A percentile compares a stretch with the other conserved stretches of the same genome.
Evolutionary conservation across 2,329 filamentous ascomycete genomes (phyloP).

Genomic region (Exophiala xenobiotica): DNA sequence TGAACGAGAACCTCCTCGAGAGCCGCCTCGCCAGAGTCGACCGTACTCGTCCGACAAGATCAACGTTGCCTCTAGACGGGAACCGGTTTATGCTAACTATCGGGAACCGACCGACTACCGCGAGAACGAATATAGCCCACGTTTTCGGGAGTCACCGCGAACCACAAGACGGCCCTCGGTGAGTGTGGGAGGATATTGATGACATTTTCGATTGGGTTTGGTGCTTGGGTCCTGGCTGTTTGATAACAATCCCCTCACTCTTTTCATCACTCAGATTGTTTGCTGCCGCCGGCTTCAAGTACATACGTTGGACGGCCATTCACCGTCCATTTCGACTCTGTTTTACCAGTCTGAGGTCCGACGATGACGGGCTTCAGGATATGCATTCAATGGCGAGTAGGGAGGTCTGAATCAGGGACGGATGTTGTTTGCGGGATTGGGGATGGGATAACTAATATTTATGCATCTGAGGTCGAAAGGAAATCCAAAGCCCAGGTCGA

Average conservation of each 20-base stretch:
- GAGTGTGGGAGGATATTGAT: constrained; percentile 18
- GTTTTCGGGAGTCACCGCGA: constrained; percentile 17
- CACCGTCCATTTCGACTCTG: constrained; percentile 2
- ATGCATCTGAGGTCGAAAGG: constrained; percentile 6
- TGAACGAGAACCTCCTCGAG: constrained; percentile 20
- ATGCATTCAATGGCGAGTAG: background rate
- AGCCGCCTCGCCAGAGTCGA: constrained; percentile 15
- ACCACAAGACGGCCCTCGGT: constrained; percentile 22
- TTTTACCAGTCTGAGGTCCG: constrained; percentile 2
- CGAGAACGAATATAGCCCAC: constrained; percentile 13
- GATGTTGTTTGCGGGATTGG: background rate
- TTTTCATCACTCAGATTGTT: background rate
- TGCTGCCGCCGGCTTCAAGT: constrained; percentile 5
- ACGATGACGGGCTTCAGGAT: too few species aligned
- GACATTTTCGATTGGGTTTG: background rate
- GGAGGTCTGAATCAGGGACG: background rate
- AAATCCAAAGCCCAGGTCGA: constrained; percentile 15
- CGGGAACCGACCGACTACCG: constrained; percentile 14
- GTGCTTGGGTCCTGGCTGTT: background rate
- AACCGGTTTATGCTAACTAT: constrained; percentile 19
- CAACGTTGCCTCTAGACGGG: constrained; percentile 17
- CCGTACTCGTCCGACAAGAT: constrained; percentile 21
- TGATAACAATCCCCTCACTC: background rate
- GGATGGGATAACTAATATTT: background rate
- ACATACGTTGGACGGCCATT: constrained; percentile 12